These are phyloP conservation scores for Colletotrichum costaricense DNA, from an alignment of 2,329 filamentous ascomycete species.

Conservation along the genomic window DNA sequence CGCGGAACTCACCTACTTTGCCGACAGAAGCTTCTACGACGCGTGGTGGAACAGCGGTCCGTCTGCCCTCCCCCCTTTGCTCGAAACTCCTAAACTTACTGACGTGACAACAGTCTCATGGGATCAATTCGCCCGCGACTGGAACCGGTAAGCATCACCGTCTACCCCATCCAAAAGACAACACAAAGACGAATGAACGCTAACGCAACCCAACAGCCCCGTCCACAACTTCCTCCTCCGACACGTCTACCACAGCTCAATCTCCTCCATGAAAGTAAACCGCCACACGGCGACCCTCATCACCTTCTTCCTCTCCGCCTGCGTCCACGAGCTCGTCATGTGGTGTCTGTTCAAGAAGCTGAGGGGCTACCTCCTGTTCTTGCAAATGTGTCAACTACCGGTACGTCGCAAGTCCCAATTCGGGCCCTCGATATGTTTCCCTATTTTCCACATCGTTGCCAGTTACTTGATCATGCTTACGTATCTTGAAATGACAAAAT, in stretches of 20 bases:
- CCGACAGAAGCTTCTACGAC: conserved; percentile 79
- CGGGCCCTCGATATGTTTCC: too few species aligned
- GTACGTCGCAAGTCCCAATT: too few species aligned
- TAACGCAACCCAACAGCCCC: conserved; percentile 52
- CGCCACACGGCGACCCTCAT: conserved; percentile 79
- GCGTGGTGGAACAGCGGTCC: conserved; percentile 72
- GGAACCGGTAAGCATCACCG: conserved; percentile 66
- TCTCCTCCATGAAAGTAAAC: conserved; percentile 77
- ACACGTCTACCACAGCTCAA: conserved; percentile 83
- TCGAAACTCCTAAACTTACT: not conserved
- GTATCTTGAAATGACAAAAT: not conserved
- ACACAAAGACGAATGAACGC: too few species aligned
- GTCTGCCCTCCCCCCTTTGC: conserved; percentile 16
- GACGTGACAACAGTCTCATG: conserved; percentile 61
- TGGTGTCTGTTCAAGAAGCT: conserved; percentile 84
- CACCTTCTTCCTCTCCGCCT: conserved; percentile 78
- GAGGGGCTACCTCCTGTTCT: conserved; percentile 76
- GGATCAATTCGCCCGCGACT: conserved; percentile 84
- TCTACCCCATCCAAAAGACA: not conserved
- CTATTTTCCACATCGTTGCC: too few species aligned
- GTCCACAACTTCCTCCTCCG: conserved; percentile 82
- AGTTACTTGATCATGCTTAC: too few species aligned
- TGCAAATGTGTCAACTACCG: conserved; percentile 81
- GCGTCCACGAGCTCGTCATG: conserved; percentile 83
- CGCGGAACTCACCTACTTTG: conserved; percentile 81